Evolutionary conservation across 2,329 filamentous ascomycete genomes (phyloP).

Genomic region (Cadophora sp.): DNA sequence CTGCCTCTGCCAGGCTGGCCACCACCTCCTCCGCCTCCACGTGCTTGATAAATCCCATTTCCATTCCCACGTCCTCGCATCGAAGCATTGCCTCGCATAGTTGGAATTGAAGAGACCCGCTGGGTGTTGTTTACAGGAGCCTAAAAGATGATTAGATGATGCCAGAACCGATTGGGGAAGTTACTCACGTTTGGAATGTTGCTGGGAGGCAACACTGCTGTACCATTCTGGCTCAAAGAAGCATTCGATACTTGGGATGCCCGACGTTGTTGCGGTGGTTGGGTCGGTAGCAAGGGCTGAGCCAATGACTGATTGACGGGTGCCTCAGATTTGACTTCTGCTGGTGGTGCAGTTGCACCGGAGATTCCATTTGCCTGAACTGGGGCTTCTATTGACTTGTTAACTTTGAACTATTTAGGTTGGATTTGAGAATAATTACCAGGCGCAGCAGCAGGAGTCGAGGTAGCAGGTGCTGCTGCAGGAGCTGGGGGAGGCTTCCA

Average conservation of each 20-base stretch:
- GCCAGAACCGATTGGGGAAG: background rate
- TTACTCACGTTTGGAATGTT: constrained; percentile 41
- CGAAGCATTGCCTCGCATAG: constrained; percentile 38
- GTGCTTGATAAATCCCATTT: constrained; percentile 33
- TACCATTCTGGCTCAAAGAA: constrained; percentile 32
- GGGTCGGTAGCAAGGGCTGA: constrained; percentile 12
- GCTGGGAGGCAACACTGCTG: constrained; percentile 31
- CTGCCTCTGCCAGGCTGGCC: constrained; percentile 38
- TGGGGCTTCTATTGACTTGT: constrained; percentile 24
- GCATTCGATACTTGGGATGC: constrained; percentile 25
- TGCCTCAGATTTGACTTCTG: constrained; percentile 36
- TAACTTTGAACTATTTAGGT: constrained; percentile 6
- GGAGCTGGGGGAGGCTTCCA: constrained; percentile 56
- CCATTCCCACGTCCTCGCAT: constrained; percentile 38
- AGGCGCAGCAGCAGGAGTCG: constrained; percentile 22
- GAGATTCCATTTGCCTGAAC: constrained; percentile 35
- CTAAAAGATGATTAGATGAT: constrained; percentile 30
- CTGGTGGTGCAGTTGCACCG: constrained; percentile 21
- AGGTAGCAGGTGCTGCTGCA: constrained; percentile 25
- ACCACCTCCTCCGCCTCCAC: constrained; percentile 31
- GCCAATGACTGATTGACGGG: constrained; percentile 20
- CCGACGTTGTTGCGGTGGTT: constrained; percentile 14
- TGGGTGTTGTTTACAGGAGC: constrained; percentile 33
- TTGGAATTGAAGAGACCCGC: constrained; percentile 41
- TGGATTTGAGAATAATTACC: constrained; percentile 16